Base-by-base conservation (phyloP, 805 yeast species). In the Cyberlindnera euphorbiiphila region DNA sequence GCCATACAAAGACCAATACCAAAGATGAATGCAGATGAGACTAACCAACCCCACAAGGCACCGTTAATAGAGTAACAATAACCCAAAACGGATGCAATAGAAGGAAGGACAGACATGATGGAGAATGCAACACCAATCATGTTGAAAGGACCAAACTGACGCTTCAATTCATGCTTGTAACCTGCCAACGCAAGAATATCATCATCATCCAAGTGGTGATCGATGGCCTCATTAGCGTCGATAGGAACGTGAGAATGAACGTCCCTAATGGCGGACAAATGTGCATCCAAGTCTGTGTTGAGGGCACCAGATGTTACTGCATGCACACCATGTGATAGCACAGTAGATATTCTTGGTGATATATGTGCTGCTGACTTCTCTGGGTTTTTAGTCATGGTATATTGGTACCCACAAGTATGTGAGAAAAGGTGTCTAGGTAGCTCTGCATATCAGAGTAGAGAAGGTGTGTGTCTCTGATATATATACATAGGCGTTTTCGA, bases 1-100 rank as follows among this genome's bases (percentile, higher is more conserved):
- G 84, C 67, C 78, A 83, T 73, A n/a, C 81, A 66, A 7, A 72
- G 45, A 12, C 86, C 87, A n/a, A 78, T 70, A 7, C 66, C 52
- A 30, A 46, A 46, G 38, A 81, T 77, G 47, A 78, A 74, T 9
- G 65, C 43, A 5, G 78, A 69, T 22, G 85, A 69, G 13, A 76
- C 49, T 32, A 78, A 59, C 89, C 89, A 83, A 33, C 85, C 83
- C 89, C 89, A 82, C 3, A 80, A 65, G 0, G 81, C 76, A 22
- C 49, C 45, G 30, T 41, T 45, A 23, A 44, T 36, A 15, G 72
- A 59, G 11, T 81, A 61, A 14, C 81, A 81, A 33, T 67, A 65
- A 8, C 47, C 64, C 14, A 79, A 46, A n/a, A 71, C 68, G 4
- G 83, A 72, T 0, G 85, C 74, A 36, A 78, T 72, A 11, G 80